Evolutionary conservation across 2,329 filamentous ascomycete genomes (phyloP).

Genomic region (Plenodomus tracheiphilus): DNA sequence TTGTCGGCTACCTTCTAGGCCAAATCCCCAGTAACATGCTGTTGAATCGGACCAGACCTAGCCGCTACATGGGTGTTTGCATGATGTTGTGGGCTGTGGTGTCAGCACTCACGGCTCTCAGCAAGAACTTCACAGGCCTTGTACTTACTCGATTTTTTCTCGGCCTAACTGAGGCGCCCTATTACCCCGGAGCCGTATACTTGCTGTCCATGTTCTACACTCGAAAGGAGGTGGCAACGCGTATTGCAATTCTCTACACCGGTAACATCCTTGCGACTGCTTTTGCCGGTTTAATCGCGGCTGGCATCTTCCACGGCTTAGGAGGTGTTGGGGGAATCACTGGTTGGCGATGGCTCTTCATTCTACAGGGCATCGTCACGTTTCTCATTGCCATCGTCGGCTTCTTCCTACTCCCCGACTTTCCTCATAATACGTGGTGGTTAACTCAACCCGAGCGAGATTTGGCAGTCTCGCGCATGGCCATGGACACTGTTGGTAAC

Average conservation of each 20-base stretch:
- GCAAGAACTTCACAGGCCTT: conserved; percentile 49
- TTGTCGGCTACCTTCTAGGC: conserved; percentile 39
- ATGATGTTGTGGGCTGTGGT: conserved; percentile 51
- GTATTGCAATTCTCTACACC: conserved; percentile 53
- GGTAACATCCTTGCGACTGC: conserved; percentile 48
- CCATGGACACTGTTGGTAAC: conserved; percentile 55
- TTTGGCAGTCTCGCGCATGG: conserved; percentile 38
- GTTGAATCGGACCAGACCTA: conserved; percentile 35
- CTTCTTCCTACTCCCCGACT: conserved; percentile 49
- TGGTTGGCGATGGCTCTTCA: conserved; percentile 37
- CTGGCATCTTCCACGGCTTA: conserved; percentile 36
- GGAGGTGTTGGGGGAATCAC: conserved; percentile 24
- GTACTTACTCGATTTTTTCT: conserved; percentile 50
- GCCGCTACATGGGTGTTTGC: conserved; percentile 28
- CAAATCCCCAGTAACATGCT: conserved; percentile 45
- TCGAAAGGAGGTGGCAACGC: conserved; percentile 49
- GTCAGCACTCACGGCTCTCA: conserved; percentile 48
- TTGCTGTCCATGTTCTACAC: conserved; percentile 45
- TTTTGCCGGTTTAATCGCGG: conserved; percentile 50
- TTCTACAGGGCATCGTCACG: conserved; percentile 35
- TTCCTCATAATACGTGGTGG: conserved; percentile 49
- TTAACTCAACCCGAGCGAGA: conserved; percentile 52
- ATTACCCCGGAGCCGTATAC: conserved; percentile 43
- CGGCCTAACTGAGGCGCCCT: conserved; percentile 48
- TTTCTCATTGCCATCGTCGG: conserved; percentile 39